Evolutionary conservation across 2,329 filamentous ascomycete genomes (phyloP), one percentile per base, ranked within the genome.

Genomic region (Fusarium luffae): DNA sequence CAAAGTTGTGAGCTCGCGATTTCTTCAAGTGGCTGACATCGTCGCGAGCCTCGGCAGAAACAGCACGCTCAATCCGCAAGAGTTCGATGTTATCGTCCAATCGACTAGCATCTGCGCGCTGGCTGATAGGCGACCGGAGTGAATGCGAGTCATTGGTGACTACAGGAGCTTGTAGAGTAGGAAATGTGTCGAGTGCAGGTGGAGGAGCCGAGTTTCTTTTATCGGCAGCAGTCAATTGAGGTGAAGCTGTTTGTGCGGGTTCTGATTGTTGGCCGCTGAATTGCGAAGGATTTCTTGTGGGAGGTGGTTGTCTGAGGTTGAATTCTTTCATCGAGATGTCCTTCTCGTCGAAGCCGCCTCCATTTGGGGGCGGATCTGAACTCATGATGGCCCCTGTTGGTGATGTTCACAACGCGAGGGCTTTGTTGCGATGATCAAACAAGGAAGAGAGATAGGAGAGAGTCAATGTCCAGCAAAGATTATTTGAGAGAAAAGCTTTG

Each of bases 71-170:
- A 47, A 82, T 79, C 5, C 84, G 82, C 23, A 85, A 77, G 7
- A 86, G 77, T 59, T 85, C 84, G 18, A 86, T 79, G 51, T 85
- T 83, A 56, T 86, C 84, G 49, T 82, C 80, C 18, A 85, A 74
- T 5, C 84, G 80, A 60, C 72, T 78, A 28, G 75, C 76, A 46
- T 81, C 76, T 40, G 77, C 77, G 12, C 79, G 78, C 46, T 76
- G 75, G 14, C 65, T 66, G 2, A 72, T 68, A 3, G 77, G 75
- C 4, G 77, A 77, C 30, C 69, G 49, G 28, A 46, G 50, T 21
- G 68, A 68, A 18, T 68, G 67, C 13, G 72, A 70, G 27, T 63
- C 65, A 41, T 75, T 66, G 14, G 70, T 69, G 25, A 25, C 25
- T 25, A 70, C 74, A 19, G 77, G 62, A 5, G 75, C 77, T 37